Conservation (phyloP, 352 stramenopile species). For the Globisporangium iwayamae region DNA sequence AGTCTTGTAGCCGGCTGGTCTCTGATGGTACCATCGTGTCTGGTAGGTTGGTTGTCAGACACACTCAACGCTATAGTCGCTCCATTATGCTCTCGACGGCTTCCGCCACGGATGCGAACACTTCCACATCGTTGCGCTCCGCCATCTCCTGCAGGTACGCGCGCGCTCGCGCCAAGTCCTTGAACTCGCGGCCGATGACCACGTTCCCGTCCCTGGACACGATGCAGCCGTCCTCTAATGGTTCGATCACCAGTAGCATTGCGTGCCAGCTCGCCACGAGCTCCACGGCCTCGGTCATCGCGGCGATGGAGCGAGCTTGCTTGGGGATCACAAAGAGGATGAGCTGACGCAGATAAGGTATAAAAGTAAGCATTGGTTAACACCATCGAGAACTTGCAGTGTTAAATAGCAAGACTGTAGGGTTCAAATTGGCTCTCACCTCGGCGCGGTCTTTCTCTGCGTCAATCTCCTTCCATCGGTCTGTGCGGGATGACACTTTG, state of each 20-base stretch:
- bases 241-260: slow-evolving; percentile 77
- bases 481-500: slow-evolving; percentile 19
- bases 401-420: background rate
- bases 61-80: slow-evolving; percentile 29
- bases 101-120: slow-evolving; percentile 62
- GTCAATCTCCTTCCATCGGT: slow-evolving; percentile 58
- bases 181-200: slow-evolving; percentile 64
- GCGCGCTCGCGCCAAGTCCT: slow-evolving; percentile 75
- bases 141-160: slow-evolving; percentile 86
- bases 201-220: slow-evolving; percentile 39
- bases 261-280: slow-evolving; percentile 66
- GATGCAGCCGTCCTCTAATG: slow-evolving; percentile 56
- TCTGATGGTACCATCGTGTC: background rate
- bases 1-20: too few relatives aligned
- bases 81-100: slow-evolving; percentile 66
- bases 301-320: slow-evolving; percentile 67
- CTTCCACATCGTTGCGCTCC: slow-evolving; percentile 67
- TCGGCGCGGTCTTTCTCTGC: slow-evolving; percentile 62
- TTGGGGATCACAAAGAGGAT: slow-evolving; percentile 82
- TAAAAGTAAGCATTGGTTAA: background rate
- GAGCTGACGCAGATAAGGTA: slow-evolving; percentile 24
- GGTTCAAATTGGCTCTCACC: slow-evolving; percentile 19
- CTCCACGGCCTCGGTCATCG: slow-evolving; percentile 81
- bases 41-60: background rate
- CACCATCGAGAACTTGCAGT: background rate